Evolutionary conservation across 352 stramenopile species (phyloP), one percentile per base, ranked within the genome.

Genomic region (Phytophthora ramorum): DNA sequence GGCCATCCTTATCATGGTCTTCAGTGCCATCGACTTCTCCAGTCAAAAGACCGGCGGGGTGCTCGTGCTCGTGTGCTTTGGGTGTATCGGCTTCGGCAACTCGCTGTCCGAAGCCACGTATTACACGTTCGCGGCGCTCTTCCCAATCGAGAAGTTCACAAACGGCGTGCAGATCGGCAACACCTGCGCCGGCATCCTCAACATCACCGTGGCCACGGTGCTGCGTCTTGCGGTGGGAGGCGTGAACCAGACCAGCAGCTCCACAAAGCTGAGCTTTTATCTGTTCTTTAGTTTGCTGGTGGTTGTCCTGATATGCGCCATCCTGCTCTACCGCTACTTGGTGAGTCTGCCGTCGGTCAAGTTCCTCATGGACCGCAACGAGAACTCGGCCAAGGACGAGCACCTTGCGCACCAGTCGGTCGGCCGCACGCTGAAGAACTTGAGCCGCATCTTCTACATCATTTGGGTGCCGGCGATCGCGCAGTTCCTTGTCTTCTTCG

Each of bases 111-210:
- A 92, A 30, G 65, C 79, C 9, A 85, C 67, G 19, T 90, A 79
- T 59, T 92, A 92, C 71, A 78, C 68, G 17, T 58, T 91, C 17
- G 79, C 81, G 0, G 79, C 78, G 1, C 61, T 91, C 0, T 91
- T 91, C 58, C 83, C 81, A 2, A 69, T 82, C 28, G 67, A 83
- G 58, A 88, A 87, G 57, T 90, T 85, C 58, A 87, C 78, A 5
- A 83, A 90, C 45, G 78, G 75, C 9, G 74, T 91, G 10, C 83
- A 91, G 57, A 81, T 91, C 17, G 83, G 79, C 28, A 86, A 89
- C 44, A 75, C 73, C 20, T 65, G 47, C 0, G 77, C 76, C 3
- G 81, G 73, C 20, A 70, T 85, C 20, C 22, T 88, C 51, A 90
- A 89, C 73, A 77, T 89, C 55, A 78, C 76, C 5, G 43, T 85